Evolutionary conservation across 2,329 filamentous ascomycete species (phyloP).

Genomic region (Daldinia sp.): DNA sequence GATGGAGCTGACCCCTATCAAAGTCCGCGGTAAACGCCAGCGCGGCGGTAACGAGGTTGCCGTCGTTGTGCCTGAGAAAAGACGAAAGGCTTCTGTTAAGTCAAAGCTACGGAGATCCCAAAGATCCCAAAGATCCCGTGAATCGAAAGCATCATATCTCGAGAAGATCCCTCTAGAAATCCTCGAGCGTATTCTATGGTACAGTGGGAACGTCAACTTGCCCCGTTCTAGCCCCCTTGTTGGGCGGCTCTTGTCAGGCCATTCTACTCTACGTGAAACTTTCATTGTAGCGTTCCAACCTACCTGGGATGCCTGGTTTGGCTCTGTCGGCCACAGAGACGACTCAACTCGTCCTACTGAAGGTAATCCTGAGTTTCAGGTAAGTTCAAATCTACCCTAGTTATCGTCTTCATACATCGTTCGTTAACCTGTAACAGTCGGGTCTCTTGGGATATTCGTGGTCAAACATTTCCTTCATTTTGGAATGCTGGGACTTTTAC

Average conservation of each 20-base stretch:
- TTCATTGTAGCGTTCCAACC: conserved; percentile 55
- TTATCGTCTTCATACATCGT: neutral
- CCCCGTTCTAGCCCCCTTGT: conserved; percentile 60
- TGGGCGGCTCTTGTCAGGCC: conserved; percentile 60
- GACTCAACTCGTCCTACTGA: conserved; percentile 36
- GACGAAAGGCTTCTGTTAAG: conserved; percentile 14
- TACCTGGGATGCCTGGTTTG: conserved; percentile 57
- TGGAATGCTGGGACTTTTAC: conserved; percentile 63
- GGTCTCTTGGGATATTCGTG: conserved; percentile 59
- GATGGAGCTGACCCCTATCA: conserved; percentile 65
- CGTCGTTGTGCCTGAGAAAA: conserved; percentile 25
- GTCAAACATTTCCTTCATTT: conserved; percentile 59
- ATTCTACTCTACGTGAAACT: conserved; percentile 52
- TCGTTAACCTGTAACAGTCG: conserved; percentile 52
- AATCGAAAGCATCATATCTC: conserved; percentile 44
- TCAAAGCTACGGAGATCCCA: conserved; percentile 32
- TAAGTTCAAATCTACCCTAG: conserved; percentile 44
- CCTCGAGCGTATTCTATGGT: conserved; percentile 64
- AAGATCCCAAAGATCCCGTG: conserved; percentile 27
- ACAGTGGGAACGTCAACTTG: conserved; percentile 63
- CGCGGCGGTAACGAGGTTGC: conserved; percentile 29
- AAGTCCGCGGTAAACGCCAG: conserved; percentile 61
- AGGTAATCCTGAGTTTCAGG: conserved; percentile 60
- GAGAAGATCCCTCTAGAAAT: conserved; percentile 64
- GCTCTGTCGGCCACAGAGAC: conserved; percentile 46